Base-by-base conservation (phyloP, 345 rosid species). In the Eucalyptus tenuipes region DNA sequence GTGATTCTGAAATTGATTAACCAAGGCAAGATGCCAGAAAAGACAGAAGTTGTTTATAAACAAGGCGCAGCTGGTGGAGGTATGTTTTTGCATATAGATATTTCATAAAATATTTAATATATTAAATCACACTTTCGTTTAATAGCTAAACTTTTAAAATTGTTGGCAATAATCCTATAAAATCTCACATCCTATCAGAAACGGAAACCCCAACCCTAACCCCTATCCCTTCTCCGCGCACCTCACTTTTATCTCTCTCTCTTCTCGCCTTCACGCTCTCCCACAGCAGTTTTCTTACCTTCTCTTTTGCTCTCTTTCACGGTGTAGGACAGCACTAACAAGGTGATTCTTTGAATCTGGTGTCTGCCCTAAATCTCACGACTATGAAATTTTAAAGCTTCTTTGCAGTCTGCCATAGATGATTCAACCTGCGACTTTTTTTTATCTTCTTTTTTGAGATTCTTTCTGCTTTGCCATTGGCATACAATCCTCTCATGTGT, bases 201-300 rank as follows among this genome's bases (percentile, higher is more conserved):
- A 52, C 53, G 1, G 8, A 25, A 66, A 31, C 22, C 18, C 22
- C 0, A 66, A 31, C 7, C 79, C 37, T 64, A 66, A 31, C 5
- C 37, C 33, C 80, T 8, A 0, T 31, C 42, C 0, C 79, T n/a
- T 66, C 42, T 66, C 22, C 1, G 37, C 2, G 11, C 5, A 31
- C 18, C 40, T 0, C 10, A 0, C 18, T 8, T 8, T 33, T 66
- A 11, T 8, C 22, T 66, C 22, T 66, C 40, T 55, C 27, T 55
- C 61, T 55, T 22, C 37, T n/a, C 0, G 10, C 37, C 75, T n/a
- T 7, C 71, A 7, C 37, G 18, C 10, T 29, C 18, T n/a, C 37
- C 75, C 75, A 64, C 18, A 6, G 7, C 40, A 64, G 18, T 64
- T n/a, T 27, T 64, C 75, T 64, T n/a, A 64, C 10, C 75, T 64